Evolutionary conservation across 257 asterid genomes (phyloP), one percentile per base, ranked within the genome.

Genomic region (Perilla frutescens): DNA sequence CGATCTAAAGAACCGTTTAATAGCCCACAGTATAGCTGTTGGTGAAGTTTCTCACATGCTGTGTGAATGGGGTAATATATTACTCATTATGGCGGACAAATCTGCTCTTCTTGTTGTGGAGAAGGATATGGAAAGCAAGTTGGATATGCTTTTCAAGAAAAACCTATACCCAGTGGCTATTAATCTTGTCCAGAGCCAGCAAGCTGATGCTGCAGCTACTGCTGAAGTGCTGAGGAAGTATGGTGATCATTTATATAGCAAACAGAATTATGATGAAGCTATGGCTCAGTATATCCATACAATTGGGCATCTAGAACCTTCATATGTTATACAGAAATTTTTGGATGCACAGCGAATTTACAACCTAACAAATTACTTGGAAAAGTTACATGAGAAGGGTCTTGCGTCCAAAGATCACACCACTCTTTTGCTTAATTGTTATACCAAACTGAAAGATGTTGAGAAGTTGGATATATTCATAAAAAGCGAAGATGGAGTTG

Each of bases 101-200:
- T 86, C 99, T 6, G 91, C 86, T 79, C 82, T 91, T 72, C 83
- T 90, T 77, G 75, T 90, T 68, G 93, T 90, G 72, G 99, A 94
- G 89, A 94, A 94, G 87, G 99, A 91, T 80, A 94, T 94, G 99
- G 99, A 94, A 76, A 94, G 97, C 88, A 91, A 94, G 80, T 76
- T 91, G 74, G 99, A 91, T 76, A 82, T 94, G 99, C 97, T 94
- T 77, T 94, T 91, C 86, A 94, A 91, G 90, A 94, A 94, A 80
- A 94, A 92, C 77, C 96, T 94, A 44, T 94, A 94, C 78, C 74
- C 93, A 0, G 97, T 94, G 39, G 98, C 99, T 54, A 94, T 94
- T 73, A 91, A 94, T 85, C 89, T 94, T 7, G 98, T 94, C 64
- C 95, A 90, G 76, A 90, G 89, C 84, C 99, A 94, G 83, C 97